phyloP scores from a whole-genome alignment of 306 rosid genomes.

The Trifolium dubium region DNA sequence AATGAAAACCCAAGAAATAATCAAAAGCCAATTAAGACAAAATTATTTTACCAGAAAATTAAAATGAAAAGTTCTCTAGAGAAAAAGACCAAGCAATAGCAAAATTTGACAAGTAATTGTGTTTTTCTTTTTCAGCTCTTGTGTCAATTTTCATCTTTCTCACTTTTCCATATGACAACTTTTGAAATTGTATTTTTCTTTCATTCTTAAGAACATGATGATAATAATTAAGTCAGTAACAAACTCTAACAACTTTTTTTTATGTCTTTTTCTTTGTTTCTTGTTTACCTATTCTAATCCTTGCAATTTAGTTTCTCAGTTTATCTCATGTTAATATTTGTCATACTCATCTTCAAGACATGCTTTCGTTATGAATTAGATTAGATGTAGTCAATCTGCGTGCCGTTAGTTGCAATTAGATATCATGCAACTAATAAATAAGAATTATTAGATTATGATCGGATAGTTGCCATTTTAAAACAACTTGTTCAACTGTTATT shows the following conservation, averaged over 20 bases:
- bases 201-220: conserved; percentile 37
- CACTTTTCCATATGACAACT: conserved; percentile 31
- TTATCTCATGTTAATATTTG: conserved; percentile 28
- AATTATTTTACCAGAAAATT: conserved; percentile 22
- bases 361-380: conserved; percentile 7
- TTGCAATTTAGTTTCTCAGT: not conserved
- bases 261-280: conserved; percentile 34
- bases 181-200: conserved; percentile 24
- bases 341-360: conserved; percentile 27
- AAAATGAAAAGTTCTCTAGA: conserved; percentile 22
- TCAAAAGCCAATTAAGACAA: conserved; percentile 1
- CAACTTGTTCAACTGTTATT: too few relatives aligned
- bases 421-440: too few relatives aligned
- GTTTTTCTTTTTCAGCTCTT: conserved; percentile 33
- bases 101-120: conserved; percentile 50
- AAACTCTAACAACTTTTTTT: conserved; percentile 67
- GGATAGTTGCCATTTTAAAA: too few relatives aligned
- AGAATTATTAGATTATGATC: too few relatives aligned
- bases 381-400: too few relatives aligned
- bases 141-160: conserved; percentile 42
- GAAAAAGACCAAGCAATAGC: conserved; percentile 35
- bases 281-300: conserved; percentile 70
- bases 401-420: too few relatives aligned
- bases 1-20: conserved; percentile 50
- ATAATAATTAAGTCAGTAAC: conserved; percentile 62